These are phyloP conservation scores for Dacryopinax spathularia DNA, from an alignment of 768 basidiomycete genomes.

Conservation along the genomic window DNA sequence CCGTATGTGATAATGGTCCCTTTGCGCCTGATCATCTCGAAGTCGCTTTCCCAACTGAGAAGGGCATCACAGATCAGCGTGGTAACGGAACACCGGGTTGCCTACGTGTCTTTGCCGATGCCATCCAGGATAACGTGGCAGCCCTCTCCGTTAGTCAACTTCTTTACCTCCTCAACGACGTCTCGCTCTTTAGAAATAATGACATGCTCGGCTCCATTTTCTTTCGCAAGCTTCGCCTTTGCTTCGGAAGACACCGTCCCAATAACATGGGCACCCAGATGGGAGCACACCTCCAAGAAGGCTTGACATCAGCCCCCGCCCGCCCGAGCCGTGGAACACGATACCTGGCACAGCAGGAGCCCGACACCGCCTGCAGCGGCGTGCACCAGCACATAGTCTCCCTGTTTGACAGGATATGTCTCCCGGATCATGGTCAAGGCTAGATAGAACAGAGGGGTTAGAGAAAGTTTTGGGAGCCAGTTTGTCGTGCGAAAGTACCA, in stretches of 20 bases:
- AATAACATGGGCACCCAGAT: slow-evolving; percentile 74
- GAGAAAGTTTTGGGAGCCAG: neutral
- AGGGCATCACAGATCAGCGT: slow-evolving; percentile 8
- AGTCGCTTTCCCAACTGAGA: slow-evolving; percentile 57
- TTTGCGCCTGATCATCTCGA: slow-evolving; percentile 68
- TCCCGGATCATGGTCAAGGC: slow-evolving; percentile 66
- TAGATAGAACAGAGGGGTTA: too few species aligned
- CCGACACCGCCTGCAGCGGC: slow-evolving; percentile 86
- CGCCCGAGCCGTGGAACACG: neutral
- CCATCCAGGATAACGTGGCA: slow-evolving; percentile 86
- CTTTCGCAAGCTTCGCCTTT: slow-evolving; percentile 68
- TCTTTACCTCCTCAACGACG: slow-evolving; percentile 55
- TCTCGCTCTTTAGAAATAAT: slow-evolving; percentile 55
- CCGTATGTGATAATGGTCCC: slow-evolving; percentile 84
- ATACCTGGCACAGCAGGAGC: slow-evolving; percentile 27
- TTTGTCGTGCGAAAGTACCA: slow-evolving; percentile 6
- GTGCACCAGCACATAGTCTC: slow-evolving; percentile 70
- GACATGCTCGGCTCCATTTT: slow-evolving; percentile 74
- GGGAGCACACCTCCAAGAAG: slow-evolving; percentile 52
- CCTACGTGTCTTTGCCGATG: slow-evolving; percentile 91
- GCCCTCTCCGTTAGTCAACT: slow-evolving; percentile 63
- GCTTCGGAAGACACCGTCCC: slow-evolving; percentile 77
- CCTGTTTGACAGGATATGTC: slow-evolving; percentile 69
- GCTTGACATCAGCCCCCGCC: slow-evolving; percentile 25
- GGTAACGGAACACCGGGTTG: slow-evolving; percentile 14